Evolutionary conservation across 2,329 filamentous ascomycete species (phyloP).

Genomic region (Rhynchosporium agropyri): DNA sequence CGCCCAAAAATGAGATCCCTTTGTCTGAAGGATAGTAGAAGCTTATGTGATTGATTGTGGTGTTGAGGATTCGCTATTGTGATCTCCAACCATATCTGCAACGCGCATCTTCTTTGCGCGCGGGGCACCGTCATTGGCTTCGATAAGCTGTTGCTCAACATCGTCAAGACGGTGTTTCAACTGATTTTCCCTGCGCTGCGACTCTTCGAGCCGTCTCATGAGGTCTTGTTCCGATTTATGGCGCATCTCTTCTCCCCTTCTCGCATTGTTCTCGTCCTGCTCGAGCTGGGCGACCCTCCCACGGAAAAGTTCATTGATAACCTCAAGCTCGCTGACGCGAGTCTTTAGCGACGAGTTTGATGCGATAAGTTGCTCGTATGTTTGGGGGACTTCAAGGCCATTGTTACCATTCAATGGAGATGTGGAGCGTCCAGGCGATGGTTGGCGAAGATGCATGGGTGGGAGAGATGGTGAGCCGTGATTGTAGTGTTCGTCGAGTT

Average conservation of each 20-base stretch:
- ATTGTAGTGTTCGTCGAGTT: slow-evolving; percentile 67
- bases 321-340: slow-evolving; percentile 89
- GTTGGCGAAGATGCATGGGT: slow-evolving; percentile 55
- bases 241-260: slow-evolving; percentile 61
- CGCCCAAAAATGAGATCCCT: slow-evolving; percentile 16
- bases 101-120: slow-evolving; percentile 58
- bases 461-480: slow-evolving; percentile 57
- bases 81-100: slow-evolving; percentile 49
- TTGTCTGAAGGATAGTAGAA: slow-evolving; percentile 5
- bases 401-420: slow-evolving; percentile 57
- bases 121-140: slow-evolving; percentile 48
- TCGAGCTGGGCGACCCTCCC: slow-evolving; percentile 76
- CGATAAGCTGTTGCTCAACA: slow-evolving; percentile 59
- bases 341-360: slow-evolving; percentile 90
- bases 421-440: slow-evolving; percentile 60
- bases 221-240: slow-evolving; percentile 58
- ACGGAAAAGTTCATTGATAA: slow-evolving; percentile 85
- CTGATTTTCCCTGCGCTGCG: slow-evolving; percentile 76
- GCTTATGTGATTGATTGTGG: slow-evolving; percentile 38
- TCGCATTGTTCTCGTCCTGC: slow-evolving; percentile 70
- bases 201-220: slow-evolving; percentile 70
- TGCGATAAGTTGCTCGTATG: slow-evolving; percentile 77
- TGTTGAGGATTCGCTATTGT: slow-evolving; percentile 39
- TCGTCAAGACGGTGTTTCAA: slow-evolving; percentile 83
- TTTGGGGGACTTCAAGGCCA: slow-evolving; percentile 70